Base-by-base conservation (phyloP, 2,329 filamentous ascomycete species). In the Botryosphaeria dothidea region DNA sequence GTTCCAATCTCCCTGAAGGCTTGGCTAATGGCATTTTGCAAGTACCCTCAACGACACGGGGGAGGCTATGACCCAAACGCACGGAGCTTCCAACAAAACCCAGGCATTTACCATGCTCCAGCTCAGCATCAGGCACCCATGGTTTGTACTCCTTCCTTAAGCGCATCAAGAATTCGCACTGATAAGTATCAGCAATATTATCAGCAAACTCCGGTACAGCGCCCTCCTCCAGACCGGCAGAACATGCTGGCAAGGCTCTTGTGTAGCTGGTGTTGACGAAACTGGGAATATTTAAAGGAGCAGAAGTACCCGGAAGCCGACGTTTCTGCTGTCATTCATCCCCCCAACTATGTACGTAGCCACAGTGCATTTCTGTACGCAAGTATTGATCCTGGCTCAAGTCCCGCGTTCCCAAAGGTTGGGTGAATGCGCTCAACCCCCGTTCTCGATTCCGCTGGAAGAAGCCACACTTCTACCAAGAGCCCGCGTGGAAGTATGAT, bases 401-500 rank as follows among this genome's bases (percentile, higher is more conserved):
- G 56, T 21, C 38, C 2, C 25, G 25, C 19, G 38, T 25, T 3
- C 72, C 34, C 66, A 71, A 54, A 72, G 71, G 71, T 61, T 66
- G 1, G 69, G 71, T 2, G 68, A 74, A 43, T 71, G 72, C 36
- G 17, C 49, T 63, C 45, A 54, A 54, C 21, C n/a, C 46, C n/a
- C 43, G 49, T 9, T 52, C 46, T 2, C 49, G 46, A 2, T 52
- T 63, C 46, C 60, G 49, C 15, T 63, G 46, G 46, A 63, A 63
- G 25, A 8, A 9, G 6, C 64, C 54, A 11, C 52, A 61, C 25
- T 65, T 51, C 64, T 65, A 65, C 43, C 54, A 65, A 15, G 48
- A 60, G 46, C 45, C 52, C 15, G 19, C 46, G 3, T 65, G 56
- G 45, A 48, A 34, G 23, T 66, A 64, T 19, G 52, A 56, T 13